Conservation (phyloP, 345 rosid species). For the Salix udensis region DNA sequence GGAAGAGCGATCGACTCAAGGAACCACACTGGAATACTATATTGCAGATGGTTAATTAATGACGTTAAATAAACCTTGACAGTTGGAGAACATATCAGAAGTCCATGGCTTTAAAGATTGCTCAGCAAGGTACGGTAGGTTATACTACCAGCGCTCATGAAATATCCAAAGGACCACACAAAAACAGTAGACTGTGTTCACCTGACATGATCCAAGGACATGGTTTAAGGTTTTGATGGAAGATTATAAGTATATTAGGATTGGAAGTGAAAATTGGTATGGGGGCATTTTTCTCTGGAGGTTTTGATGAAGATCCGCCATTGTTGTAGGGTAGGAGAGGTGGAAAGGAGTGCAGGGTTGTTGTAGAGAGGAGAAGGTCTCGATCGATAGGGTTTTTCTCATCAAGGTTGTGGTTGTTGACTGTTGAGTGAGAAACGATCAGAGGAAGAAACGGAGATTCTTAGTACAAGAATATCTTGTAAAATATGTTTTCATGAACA, state of each 20-base stretch:
- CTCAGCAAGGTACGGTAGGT: background rate
- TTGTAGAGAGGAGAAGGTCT: constrained; percentile 12
- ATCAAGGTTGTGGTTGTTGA: constrained; percentile 19
- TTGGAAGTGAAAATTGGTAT: too few species aligned
- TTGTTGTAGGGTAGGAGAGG: constrained; percentile 19
- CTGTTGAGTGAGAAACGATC: background rate
- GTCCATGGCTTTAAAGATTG: background rate
- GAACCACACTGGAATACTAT: background rate
- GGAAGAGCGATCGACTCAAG: background rate
- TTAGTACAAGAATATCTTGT: background rate
- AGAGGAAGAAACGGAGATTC: background rate
- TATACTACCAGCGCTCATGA: background rate
- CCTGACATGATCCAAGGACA: too few species aligned
- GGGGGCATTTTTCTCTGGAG: background rate
- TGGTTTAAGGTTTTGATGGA: too few species aligned
- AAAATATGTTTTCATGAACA: background rate
- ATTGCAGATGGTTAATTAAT: background rate
- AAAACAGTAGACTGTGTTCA: too few species aligned
- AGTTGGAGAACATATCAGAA: background rate
- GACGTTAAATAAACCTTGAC: background rate
- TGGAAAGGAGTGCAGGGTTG: background rate
- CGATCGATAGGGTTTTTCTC: constrained; percentile 27
- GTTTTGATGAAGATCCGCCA: constrained; percentile 20
- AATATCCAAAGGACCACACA: too few species aligned
- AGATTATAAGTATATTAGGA: constrained; percentile 48